phyloP scores from a whole-genome alignment of 129 eudicot species.

The Centella asiatica region DNA sequence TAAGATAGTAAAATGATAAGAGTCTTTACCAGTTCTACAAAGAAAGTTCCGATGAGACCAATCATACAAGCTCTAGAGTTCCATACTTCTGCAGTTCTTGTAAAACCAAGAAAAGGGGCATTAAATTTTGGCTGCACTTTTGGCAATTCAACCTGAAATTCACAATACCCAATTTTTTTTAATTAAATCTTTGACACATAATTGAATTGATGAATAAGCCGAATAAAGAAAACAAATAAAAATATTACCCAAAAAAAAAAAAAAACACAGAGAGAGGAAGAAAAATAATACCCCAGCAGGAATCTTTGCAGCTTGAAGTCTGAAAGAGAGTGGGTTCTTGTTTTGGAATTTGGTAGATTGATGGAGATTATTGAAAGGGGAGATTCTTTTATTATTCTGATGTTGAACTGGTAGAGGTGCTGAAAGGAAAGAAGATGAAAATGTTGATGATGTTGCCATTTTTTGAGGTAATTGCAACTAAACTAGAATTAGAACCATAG shows the following conservation, averaged over 20 bases:
- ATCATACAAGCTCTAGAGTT: conserved; percentile 98
- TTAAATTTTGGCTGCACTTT: conserved; percentile 61
- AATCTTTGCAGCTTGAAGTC: conserved; percentile 71
- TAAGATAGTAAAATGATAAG: background rate
- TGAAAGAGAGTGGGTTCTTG: conserved; percentile 28
- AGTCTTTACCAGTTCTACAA: conserved; percentile 59
- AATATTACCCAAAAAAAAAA: background rate
- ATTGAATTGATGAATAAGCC: too few species aligned
- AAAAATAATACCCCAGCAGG: conserved; percentile 63
- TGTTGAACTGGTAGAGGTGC: conserved; percentile 2
- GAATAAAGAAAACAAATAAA: background rate
- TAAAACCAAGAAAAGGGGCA: conserved; percentile 77
- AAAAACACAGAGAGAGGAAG: background rate
- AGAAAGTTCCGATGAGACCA: conserved; percentile 84
- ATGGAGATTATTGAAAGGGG: background rate
- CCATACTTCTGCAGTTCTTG: conserved; percentile 83
- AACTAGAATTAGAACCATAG: too few species aligned
- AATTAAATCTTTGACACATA: background rate
- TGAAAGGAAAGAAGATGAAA: conserved; percentile 24
- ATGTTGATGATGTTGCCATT: conserved; percentile 21
- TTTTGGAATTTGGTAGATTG: conserved; percentile 1
- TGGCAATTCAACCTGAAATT: conserved; percentile 66
- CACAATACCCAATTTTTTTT: conserved; percentile 1
- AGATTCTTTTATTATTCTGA: background rate
- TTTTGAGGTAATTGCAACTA: background rate